A percentile compares a stretch with the other conserved stretches of the same genome.
phyloP scores from a whole-genome alignment of 371 early-diverging fungal species.

The Mycotypha africana region DNA sequence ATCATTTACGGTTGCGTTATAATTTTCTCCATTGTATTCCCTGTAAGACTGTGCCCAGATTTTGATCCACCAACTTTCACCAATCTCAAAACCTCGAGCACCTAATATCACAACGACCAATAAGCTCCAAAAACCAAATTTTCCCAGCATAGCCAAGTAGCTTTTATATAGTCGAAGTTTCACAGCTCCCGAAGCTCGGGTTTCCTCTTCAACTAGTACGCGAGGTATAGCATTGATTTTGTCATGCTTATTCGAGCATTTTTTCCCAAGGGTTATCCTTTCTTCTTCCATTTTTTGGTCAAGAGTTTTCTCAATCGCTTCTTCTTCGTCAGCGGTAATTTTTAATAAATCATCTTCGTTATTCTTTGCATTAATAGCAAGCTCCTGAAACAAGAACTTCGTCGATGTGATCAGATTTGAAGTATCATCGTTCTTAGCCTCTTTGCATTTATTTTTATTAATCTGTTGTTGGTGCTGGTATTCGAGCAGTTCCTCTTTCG shows the following conservation, averaged over 20 bases:
- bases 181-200: slow-evolving; percentile 38
- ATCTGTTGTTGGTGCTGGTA: no score
- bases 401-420: no score
- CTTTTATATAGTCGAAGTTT: slow-evolving; percentile 35
- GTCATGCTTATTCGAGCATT: slow-evolving; percentile 10
- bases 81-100: slow-evolving; percentile 32
- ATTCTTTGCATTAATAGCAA: no score
- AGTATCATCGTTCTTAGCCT: no score
- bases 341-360: no score
- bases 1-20: not conserved
- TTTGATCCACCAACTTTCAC: slow-evolving; percentile 45
- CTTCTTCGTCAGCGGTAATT: no score
- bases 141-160: slow-evolving; percentile 36
- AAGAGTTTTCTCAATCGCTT: no score
- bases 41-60: slow-evolving; percentile 40
- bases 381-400: no score
- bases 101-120: slow-evolving; percentile 24
- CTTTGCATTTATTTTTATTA: no score
- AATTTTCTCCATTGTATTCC: not conserved
- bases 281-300: no score
- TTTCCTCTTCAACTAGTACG: slow-evolving; percentile 20
- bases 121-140: slow-evolving; percentile 30
- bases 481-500: slow-evolving; percentile 37
- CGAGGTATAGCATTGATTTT: no score
- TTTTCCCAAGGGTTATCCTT: slow-evolving; percentile 33